Evolutionary conservation across 2,329 filamentous ascomycete genomes (phyloP).

Genomic region (Neoarthrinium moseri): DNA sequence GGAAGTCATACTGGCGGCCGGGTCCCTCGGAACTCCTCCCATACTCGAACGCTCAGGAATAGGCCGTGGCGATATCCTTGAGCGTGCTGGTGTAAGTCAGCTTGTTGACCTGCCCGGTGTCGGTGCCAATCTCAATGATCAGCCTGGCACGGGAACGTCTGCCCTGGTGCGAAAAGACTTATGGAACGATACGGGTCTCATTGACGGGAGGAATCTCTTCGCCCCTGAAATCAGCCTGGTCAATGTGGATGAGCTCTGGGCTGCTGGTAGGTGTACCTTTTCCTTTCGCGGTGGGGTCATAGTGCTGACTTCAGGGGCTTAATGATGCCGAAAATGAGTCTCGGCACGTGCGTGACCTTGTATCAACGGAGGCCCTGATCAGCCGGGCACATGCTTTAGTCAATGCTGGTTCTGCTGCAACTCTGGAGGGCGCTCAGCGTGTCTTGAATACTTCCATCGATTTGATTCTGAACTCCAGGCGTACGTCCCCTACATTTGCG

Average conservation of each 20-base stretch:
- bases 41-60: slow-evolving; percentile 43
- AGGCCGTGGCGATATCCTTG: slow-evolving; percentile 31
- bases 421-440: neutral
- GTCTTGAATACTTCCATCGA: neutral
- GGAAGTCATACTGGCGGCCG: slow-evolving; percentile 43
- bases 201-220: neutral
- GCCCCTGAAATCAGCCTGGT: neutral
- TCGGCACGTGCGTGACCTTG: neutral
- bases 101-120: slow-evolving; percentile 34
- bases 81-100: slow-evolving; percentile 26
- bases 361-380: neutral
- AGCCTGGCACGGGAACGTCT: neutral
- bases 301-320: no score
- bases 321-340: no score
- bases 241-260: neutral
- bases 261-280: neutral
- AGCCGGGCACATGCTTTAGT: neutral
- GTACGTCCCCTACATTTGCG: neutral
- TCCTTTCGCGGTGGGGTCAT: neutral
- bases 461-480: neutral
- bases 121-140: slow-evolving; percentile 30
- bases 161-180: neutral
- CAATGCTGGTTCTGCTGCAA: neutral
- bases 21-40: slow-evolving; percentile 39
- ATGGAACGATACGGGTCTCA: neutral